Evolutionary conservation across 371 early-diverging fungal species (phyloP).

Genomic region (Mortierella sp.): DNA sequence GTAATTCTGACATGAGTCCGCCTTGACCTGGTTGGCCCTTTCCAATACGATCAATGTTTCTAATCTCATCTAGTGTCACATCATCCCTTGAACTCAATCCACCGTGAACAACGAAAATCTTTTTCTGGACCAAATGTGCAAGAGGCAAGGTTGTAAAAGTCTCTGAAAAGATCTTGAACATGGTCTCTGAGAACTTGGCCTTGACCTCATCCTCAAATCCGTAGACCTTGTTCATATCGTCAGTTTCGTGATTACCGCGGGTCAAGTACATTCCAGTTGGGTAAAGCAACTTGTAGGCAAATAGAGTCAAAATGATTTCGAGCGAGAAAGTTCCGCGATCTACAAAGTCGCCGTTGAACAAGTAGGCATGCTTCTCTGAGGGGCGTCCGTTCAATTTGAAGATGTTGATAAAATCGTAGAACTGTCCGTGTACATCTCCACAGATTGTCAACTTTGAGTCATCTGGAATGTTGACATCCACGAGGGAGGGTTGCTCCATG

Average conservation of each 20-base stretch:
- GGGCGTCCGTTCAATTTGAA: constrained; percentile 94
- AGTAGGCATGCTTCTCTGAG: constrained; percentile 82
- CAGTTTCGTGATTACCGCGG: constrained; percentile 99
- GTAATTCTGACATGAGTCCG: constrained; percentile 91
- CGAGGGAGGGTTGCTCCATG: constrained; percentile 11
- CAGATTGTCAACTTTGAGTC: constrained; percentile 90
- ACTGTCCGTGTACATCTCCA: constrained; percentile 99
- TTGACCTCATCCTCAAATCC: constrained; percentile 99
- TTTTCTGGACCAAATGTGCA: constrained; percentile 91
- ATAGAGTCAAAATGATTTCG: constrained; percentile 95
- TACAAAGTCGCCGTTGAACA: constrained; percentile 99
- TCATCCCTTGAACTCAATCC: constrained; percentile 95
- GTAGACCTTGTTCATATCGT: constrained; percentile 98
- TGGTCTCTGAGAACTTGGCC: constrained; percentile 90
- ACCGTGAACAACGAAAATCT: constrained; percentile 98
- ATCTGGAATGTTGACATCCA: constrained; percentile 12
- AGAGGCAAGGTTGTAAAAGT: constrained; percentile 96
- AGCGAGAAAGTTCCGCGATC: constrained; percentile 97
- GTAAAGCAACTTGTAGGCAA: constrained; percentile 92
- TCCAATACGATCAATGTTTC: constrained; percentile 88
- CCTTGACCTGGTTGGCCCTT: constrained; percentile 82
- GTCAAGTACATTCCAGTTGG: constrained; percentile 89
- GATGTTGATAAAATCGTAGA: constrained; percentile 96
- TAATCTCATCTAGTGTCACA: constrained; percentile 93
- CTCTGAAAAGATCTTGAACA: constrained; percentile 95